Base-by-base conservation (phyloP, 805 yeast genomes). In the Alloascoidea hylecoeti region DNA sequence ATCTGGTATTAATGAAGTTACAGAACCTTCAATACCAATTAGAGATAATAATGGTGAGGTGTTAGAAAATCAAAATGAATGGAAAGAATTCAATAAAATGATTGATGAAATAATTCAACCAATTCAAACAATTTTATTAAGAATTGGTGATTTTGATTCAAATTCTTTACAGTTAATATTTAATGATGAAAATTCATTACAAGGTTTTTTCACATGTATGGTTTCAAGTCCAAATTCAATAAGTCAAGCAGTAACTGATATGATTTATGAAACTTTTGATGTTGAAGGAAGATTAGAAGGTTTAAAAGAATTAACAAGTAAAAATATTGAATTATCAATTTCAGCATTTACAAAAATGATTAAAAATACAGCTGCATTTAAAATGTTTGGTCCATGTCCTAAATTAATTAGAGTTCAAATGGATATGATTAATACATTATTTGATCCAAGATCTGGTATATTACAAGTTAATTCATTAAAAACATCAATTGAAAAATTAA, bases 241-340 rank as follows among this genome's bases (percentile, higher is more conserved):
- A 3, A 78, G 76, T 42, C 85, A 83, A 49, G 66, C 78, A 1
- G 79, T 88, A 1, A 66, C 81, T 4, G 78, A 78, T 43, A 64
- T 84, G 15, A 52, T 86, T 2, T 78, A 80, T 48, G 89, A 82
- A 45, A 72, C 82, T 0, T 80, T 72, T 53, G 94, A 85, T 52
- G 82, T 77, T 12, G 76, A 73, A 39, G 95, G 88, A 14, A 68
- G 96, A 48, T 57, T 72, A 27, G 94, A 82, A 53, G 84, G 86
- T 27, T 63, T 83, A n/a, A 70, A 64, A 35, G 67, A 65, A 3
- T 50, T 77, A 28, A 56, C 86, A 17, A 53, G 55, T 5, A 49
- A 57, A 5, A 63, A 70, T 39, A 50, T 77, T 12, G 49, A 56
- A 2, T 50, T 58, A 4, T 66, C 76, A 5, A 46, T 85, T 3